These are phyloP conservation scores for Plectosphaerella cucumerina DNA, from an alignment of 2,329 filamentous ascomycete genomes.

Conservation along the genomic window DNA sequence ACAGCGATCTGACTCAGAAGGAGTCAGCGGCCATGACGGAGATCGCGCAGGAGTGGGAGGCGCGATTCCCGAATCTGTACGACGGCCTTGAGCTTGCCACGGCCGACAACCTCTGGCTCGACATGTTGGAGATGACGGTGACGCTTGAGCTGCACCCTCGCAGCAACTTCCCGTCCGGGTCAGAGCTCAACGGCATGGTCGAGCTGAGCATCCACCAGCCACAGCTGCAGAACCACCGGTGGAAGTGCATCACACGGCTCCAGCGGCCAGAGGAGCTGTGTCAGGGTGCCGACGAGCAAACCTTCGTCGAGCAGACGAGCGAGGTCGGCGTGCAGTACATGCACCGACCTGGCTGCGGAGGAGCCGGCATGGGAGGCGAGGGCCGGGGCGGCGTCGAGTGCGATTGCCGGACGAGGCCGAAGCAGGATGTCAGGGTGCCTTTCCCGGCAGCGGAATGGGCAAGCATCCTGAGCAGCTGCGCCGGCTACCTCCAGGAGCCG, in stretches of 20 bases:
- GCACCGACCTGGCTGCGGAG: conserved; percentile 49
- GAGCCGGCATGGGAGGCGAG: conserved; percentile 23
- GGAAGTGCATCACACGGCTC: conserved; percentile 58
- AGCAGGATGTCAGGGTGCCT: conserved; percentile 49
- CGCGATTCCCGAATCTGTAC: conserved; percentile 52
- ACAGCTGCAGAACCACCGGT: conserved; percentile 50
- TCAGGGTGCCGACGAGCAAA: conserved; percentile 31
- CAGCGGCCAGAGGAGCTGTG: conserved; percentile 53
- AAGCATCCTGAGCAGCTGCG: conserved; percentile 52
- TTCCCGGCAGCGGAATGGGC: conserved; percentile 57
- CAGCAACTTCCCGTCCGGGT: conserved; percentile 53
- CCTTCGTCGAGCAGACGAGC: conserved; percentile 42
- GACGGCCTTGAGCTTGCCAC: conserved; percentile 44
- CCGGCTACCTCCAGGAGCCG: conserved; percentile 36
- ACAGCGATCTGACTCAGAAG: conserved; percentile 47
- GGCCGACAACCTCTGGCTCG: conserved; percentile 48
- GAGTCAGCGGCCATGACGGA: conserved; percentile 53
- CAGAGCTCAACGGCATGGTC: conserved; percentile 55
- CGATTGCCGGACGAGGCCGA: conserved; percentile 43
- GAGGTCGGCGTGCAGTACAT: conserved; percentile 43
- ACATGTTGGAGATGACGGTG: conserved; percentile 59
- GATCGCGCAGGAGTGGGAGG: conserved; percentile 52
- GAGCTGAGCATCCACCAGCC: conserved; percentile 54
- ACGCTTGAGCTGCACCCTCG: conserved; percentile 56
- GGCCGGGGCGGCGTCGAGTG: conserved; percentile 29